A percentile compares a stretch with the other conserved stretches of the same genome.
phyloP scores from a whole-genome alignment of 768 basidiomycete species.

The Clathrus columnatus region DNA sequence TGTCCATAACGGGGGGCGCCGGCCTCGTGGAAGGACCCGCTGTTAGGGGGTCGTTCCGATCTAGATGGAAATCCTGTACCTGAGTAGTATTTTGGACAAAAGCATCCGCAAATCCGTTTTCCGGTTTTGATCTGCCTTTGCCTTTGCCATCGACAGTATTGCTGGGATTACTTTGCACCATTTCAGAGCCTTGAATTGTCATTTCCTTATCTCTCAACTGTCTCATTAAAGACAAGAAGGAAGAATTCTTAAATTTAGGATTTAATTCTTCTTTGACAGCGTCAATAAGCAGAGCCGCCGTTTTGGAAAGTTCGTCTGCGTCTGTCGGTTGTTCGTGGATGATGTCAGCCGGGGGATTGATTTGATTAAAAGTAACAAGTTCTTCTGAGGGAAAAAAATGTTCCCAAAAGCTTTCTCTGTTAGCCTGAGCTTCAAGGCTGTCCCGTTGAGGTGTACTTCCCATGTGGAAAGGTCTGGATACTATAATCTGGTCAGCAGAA shows the following conservation, averaged over 20 bases:
- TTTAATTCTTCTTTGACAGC: constrained; percentile 68
- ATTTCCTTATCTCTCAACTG: constrained; percentile 74
- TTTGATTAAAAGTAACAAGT: constrained; percentile 17
- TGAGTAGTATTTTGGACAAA: no score
- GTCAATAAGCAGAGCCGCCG: constrained; percentile 70
- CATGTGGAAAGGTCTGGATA: constrained; percentile 17
- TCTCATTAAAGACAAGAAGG: constrained; percentile 80
- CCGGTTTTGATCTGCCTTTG: constrained; percentile 43
- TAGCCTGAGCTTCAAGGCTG: constrained; percentile 10
- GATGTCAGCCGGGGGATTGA: constrained; percentile 12
- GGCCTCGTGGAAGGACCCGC: neutral
- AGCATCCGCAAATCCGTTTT: constrained; percentile 1
- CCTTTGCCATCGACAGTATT: constrained; percentile 50
- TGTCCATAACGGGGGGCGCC: neutral
- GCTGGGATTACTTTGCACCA: constrained; percentile 43
- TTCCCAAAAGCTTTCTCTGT: constrained; percentile 11
- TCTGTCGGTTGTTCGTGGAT: constrained; percentile 23
- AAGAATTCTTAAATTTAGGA: constrained; percentile 77
- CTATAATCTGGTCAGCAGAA: neutral
- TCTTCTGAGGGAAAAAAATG: constrained; percentile 19
- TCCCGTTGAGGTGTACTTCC: neutral
- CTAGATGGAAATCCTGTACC: neutral
- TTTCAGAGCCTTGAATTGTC: constrained; percentile 66
- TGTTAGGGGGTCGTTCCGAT: neutral
- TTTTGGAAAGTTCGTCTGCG: constrained; percentile 67